Base-by-base conservation (phyloP, 371 early-diverging fungal species). In the Capillidium heterosporum region DNA sequence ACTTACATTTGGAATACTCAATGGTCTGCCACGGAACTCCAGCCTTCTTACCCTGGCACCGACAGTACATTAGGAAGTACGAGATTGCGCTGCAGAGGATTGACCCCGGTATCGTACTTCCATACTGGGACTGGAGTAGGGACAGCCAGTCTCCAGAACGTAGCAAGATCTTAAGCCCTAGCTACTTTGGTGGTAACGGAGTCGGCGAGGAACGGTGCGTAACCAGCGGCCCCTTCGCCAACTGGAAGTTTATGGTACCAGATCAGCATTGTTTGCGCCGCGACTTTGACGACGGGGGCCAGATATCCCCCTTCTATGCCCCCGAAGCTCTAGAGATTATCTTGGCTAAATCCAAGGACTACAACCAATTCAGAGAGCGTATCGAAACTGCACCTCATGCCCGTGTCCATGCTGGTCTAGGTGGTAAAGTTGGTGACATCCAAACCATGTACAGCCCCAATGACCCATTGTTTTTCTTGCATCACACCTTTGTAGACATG, bases 111-210 rank as follows among this genome's bases (percentile, higher is more conserved):
- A 64, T 77, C 26, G 51, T 56, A 3, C 57, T 76, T 15, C 76
- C 80, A 15, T 79, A 70, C 59, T 76, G 77, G 79, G 70, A 79
- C 50, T 53, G 53, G 53, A 40, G 41, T 11, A 7, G 2, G 24
- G 53, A 53, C 26, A 32, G 32, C 11, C 53, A 53, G 26, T 31
- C 53, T 19, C 62, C 61, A 8, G 54, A 40, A 15, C 8, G 13
- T 7, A 56, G 63, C 3, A 48, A 48, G 10, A 48, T 68, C 8
- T 59, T 63, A 23, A 15, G 21, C 7, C 17, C 40, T 2, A 13
- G n/a, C 3, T 52, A 23, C n/a, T 57, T 66, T 35, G 67, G 68
- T 26, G 61, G 61, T 21, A 61, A 58, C 42, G 66, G 65, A 4
- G 40, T 32, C 13, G 32, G 42, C 11, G 48, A 26, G 31, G 59